Evolutionary conservation across 2,329 filamentous ascomycete genomes (phyloP).

Genomic region (Grosmannia clavigera): DNA sequence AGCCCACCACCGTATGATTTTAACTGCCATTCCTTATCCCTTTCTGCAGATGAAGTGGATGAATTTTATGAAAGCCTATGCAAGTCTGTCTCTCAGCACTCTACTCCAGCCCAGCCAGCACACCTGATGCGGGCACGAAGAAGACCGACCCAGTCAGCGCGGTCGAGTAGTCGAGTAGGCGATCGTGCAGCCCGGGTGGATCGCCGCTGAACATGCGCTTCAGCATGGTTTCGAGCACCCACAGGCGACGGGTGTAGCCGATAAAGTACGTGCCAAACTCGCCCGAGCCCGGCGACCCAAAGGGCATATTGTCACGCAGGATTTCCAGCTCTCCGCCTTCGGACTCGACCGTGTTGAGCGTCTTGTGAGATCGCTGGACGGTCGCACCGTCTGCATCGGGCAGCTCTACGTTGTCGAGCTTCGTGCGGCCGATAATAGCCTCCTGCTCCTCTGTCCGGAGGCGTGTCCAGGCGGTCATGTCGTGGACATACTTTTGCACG

Average conservation of each 20-base stretch:
- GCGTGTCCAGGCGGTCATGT: slow-evolving; percentile 32
- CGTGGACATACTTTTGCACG: slow-evolving; percentile 45
- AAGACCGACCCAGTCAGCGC: slow-evolving; percentile 40
- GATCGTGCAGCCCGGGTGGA: slow-evolving; percentile 41
- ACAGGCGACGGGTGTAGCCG: slow-evolving; percentile 37
- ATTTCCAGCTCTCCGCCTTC: slow-evolving; percentile 40
- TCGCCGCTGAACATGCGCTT: slow-evolving; percentile 43
- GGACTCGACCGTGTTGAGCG: slow-evolving; percentile 39
- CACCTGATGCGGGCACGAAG: slow-evolving; percentile 33
- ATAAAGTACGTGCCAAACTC: slow-evolving; percentile 49
- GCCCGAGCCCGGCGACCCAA: slow-evolving; percentile 36
- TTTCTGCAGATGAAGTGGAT: too few relatives aligned
- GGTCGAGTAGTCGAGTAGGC: slow-evolving; percentile 40
- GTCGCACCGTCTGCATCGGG: slow-evolving; percentile 26
- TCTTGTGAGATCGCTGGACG: slow-evolving; percentile 40
- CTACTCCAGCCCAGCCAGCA: slow-evolving; percentile 20
- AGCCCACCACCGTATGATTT: too few relatives aligned
- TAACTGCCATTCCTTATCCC: too few relatives aligned
- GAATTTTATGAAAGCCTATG: too few relatives aligned
- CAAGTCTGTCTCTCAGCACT: background rate
- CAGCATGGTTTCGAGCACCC: slow-evolving; percentile 47
- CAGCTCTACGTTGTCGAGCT: slow-evolving; percentile 44
- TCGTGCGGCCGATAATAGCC: slow-evolving; percentile 42
- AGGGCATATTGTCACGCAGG: slow-evolving; percentile 48
- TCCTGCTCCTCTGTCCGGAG: slow-evolving; percentile 40